Base-by-base conservation (phyloP, 495 filamentous ascomycete genomes). In the Tuber aestivum region DNA sequence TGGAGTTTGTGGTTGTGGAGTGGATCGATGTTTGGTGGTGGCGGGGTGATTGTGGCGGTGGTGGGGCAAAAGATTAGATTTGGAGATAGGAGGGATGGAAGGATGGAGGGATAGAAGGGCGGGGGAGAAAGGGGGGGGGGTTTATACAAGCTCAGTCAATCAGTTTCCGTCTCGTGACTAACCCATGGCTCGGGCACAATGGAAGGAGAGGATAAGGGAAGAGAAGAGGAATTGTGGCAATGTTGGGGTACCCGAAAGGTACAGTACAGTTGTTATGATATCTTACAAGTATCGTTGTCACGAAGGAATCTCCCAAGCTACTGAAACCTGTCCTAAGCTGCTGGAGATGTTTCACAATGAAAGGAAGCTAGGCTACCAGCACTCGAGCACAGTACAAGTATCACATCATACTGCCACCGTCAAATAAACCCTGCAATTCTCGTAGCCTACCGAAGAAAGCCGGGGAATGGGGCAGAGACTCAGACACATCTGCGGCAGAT, bases 31-130 rank as follows among this genome's bases (percentile, higher is more conserved):
- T 69, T 74, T 72, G 74, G 56, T 75, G 78, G 73, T 68, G 70
- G 56, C 70, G 73, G 68, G 78, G 74, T 74, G 77, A 75, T 71
- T 61, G 56, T 77, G 75, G 76, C 75, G 71, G 70, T 73, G 70
- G 48, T 71, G 56, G 41, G 27, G 56, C 56, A 73, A 41, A 45
- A 72, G 71, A 75, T 41, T 72, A 77, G 71, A 68, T 75, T 41
- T 71, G 77, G 72, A 70, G 72, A 70, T 45, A 50, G 48, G 71
- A 68, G 48, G 37, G 61, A 9, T 69, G 69, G 61, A 65, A 72
- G 37, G 74, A 37, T 65, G 61, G 23, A n/a, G 71, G 69, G 70
- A 38, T 27, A 23, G 45, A 21, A 35, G 44, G 50, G 41, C 27
- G 75, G 50, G 41, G 35, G 74, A 70, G n/a, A n/a, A 69, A 41